These are phyloP conservation scores for Nematodospora anomalae DNA, from an alignment of 1,139 yeast genomes.

Conservation along the genomic window DNA sequence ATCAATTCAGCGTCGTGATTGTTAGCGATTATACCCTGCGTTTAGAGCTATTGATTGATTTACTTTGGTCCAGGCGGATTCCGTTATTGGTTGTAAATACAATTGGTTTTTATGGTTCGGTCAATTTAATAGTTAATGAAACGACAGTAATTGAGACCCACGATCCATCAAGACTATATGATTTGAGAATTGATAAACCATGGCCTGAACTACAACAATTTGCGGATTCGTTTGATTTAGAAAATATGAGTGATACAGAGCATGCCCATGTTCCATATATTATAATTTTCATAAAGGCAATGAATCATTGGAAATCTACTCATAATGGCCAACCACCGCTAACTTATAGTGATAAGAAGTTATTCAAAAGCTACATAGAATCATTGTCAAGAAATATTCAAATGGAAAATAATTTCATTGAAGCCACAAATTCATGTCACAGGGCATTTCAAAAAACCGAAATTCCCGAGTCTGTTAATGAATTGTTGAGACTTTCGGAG, in stretches of 20 bases:
- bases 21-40: constrained; percentile 34
- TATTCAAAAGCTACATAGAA: constrained; percentile 38
- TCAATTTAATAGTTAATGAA: constrained; percentile 52
- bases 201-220: constrained; percentile 70
- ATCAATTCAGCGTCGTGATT: constrained; percentile 53
- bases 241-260: constrained; percentile 46
- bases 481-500: constrained; percentile 29
- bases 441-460: constrained; percentile 47
- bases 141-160: constrained; percentile 77
- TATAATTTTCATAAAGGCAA: constrained; percentile 60
- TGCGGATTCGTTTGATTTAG: constrained; percentile 52
- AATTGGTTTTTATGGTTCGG: constrained; percentile 68
- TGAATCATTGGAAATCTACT: constrained; percentile 42
- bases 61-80: constrained; percentile 45
- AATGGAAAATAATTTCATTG: constrained; percentile 64
- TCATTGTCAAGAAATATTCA: constrained; percentile 35
- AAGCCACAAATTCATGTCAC: constrained; percentile 61
- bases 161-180: constrained; percentile 60
- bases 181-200: constrained; percentile 68
- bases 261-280: constrained; percentile 76
- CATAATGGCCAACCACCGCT: constrained; percentile 40
- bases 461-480: constrained; percentile 38
- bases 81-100: constrained; percentile 57
- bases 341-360: constrained; percentile 46
- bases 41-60: constrained; percentile 24